Evolutionary conservation across 2,329 filamentous ascomycete species (phyloP).

Genomic region (Aaosphaeria pasadenensis): DNA sequence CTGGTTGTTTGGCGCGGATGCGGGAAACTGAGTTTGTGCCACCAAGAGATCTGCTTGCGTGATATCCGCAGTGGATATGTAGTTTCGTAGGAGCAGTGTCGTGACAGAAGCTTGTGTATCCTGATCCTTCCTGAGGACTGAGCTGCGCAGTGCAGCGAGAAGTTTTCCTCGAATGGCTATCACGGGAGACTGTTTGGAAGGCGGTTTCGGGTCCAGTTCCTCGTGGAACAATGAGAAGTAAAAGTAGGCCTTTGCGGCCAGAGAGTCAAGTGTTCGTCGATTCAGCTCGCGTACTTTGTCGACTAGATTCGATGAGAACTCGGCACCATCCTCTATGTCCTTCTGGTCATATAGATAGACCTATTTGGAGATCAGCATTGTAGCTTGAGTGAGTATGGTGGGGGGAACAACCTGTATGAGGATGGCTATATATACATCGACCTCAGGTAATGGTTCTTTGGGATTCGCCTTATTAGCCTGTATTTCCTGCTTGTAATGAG

Average conservation of each 20-base stretch:
- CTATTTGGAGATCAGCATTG: conserved; percentile 46
- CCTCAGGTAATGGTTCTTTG: conserved; percentile 80
- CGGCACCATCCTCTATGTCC: conserved; percentile 72
- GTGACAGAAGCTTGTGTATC: conserved; percentile 98
- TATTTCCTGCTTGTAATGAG: conserved; percentile 64
- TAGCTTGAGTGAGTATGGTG: not conserved
- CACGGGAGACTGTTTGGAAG: conserved; percentile 82
- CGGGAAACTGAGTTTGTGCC: conserved; percentile 91
- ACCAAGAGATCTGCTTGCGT: conserved; percentile 94
- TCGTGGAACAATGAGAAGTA: conserved; percentile 97
- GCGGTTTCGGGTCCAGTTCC: conserved; percentile 80
- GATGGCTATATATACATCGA: conserved; percentile 86
- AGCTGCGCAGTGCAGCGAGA: conserved; percentile 83
- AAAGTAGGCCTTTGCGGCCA: conserved; percentile 95
- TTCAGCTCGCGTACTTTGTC: conserved; percentile 86
- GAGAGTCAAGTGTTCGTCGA: conserved; percentile 87
- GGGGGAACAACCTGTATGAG: conserved; percentile 46
- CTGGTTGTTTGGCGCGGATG: conserved; percentile 95
- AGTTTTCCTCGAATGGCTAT: conserved; percentile 83
- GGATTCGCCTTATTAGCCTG: conserved; percentile 56
- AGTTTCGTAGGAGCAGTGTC: conserved; percentile 90
- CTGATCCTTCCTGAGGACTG: conserved; percentile 93
- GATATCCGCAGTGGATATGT: conserved; percentile 94
- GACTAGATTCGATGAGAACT: conserved; percentile 80
- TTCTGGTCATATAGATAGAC: conserved; percentile 87